These are phyloP conservation scores for Heterobasidion occidentale DNA, from an alignment of 1,284 basidiomycete species.

Conservation along the genomic window DNA sequence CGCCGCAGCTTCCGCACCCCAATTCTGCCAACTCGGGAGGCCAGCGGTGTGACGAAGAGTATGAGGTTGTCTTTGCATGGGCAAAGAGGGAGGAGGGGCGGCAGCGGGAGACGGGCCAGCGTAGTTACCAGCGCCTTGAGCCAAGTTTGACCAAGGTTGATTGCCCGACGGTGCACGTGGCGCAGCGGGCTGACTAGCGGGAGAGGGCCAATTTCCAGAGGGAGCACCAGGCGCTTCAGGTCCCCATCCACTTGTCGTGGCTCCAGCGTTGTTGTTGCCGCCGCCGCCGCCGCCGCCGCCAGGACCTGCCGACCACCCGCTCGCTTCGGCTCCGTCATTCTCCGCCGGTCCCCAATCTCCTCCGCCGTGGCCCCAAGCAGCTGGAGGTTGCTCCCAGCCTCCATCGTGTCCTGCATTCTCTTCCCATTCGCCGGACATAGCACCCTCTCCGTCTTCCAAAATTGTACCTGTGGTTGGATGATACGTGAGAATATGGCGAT, in stretches of 20 bases:
- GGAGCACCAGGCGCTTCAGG: neutral
- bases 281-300: too few species aligned
- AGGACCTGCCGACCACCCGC: neutral
- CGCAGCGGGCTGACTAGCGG: neutral
- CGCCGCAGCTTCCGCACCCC: constrained; percentile 4
- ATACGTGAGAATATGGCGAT: neutral
- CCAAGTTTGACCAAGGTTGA: neutral
- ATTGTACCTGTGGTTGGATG: constrained; percentile 1
- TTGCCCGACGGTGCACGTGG: neutral
- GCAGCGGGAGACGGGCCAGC: neutral
- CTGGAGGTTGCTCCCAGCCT: neutral
- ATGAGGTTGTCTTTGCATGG: neutral
- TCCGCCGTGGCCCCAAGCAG: neutral
- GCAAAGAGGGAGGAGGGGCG: neutral
- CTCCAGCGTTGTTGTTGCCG: neutral
- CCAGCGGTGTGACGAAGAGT: neutral
- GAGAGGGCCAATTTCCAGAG: neutral
- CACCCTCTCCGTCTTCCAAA: neutral
- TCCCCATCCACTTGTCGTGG: neutral
- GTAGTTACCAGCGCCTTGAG: neutral
- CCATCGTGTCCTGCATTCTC: neutral
- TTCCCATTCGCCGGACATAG: neutral
- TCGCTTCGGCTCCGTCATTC: neutral
- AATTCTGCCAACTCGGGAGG: constrained; percentile 5
- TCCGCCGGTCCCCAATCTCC: neutral